Evolutionary conservation across 169 alveolate genomes (phyloP), one percentile per base, ranked within the genome.

Genomic region (Plasmodium relictum): DNA sequence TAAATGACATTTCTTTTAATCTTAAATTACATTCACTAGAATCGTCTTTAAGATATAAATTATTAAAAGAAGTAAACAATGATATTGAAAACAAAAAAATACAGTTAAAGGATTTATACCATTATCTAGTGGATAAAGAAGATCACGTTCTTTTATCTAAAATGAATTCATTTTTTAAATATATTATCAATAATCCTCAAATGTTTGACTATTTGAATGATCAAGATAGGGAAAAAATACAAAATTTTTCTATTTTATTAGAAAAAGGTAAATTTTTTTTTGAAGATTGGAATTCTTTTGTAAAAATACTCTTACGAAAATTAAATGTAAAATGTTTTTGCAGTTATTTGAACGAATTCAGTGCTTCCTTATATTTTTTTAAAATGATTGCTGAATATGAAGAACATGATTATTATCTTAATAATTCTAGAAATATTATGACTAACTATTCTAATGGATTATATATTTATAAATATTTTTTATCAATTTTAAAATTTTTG

Each of bases 301-400:
- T 76, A 24, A 48, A 22, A 6, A 62, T 62, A 14, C 41, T 76
- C 20, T 63, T 76, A 66, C 31, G 6, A 26, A 76, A 48, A 62
- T 61, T 76, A 76, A 76, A 76, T 9, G 69, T 63, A 62, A 76
- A 61, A 41, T 41, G 18, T 24, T 76, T 76, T 14, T 26, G 66
- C 22, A n/a, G 22, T 26, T 41, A 62, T 48, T 45, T 62, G 4
- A 76, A 76, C 26, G 69, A 76, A 12, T 62, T 76, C 18, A 76
- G 88, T 66, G 73, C 88, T 0, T 76, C 44, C 62, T 76, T 76
- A 76, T 76, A 76, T 76, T 76, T 76, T 62, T 44, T 76, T 45
- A 76, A 76, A 48, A 44, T 76, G 37, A 18, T 76, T 14, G 31
- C 76, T 12, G 61, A 76, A 18, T 76, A 68, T 76, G 88, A 76